These are phyloP conservation scores for Paragyromitra xinjiangensis DNA, from an alignment of 495 filamentous ascomycete species.

Conservation along the genomic window DNA sequence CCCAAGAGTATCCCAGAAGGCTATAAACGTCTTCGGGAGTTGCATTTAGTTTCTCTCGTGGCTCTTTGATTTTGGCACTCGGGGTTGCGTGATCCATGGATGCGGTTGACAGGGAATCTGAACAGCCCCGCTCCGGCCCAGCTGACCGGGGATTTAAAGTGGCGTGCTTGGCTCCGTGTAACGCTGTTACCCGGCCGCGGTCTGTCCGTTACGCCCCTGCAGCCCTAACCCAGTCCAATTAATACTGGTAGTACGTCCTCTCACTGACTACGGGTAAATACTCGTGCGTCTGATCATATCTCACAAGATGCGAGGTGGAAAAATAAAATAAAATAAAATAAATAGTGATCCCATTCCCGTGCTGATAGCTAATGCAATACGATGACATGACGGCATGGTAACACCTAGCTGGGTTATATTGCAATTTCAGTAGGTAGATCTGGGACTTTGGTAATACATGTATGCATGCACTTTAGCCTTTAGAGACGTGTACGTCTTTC, in stretches of 20 bases:
- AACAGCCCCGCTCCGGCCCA: slow-evolving; percentile 48
- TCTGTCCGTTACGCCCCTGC: neutral
- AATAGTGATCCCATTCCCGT: neutral
- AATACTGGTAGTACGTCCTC: no score
- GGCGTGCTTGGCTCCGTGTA: slow-evolving; percentile 40
- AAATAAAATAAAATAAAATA: no score
- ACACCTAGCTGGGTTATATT: neutral
- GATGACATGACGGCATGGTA: neutral
- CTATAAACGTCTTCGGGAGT: slow-evolving; percentile 49
- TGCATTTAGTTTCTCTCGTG: slow-evolving; percentile 51
- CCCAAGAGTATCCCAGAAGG: slow-evolving; percentile 48
- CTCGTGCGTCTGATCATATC: neutral
- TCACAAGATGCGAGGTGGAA: neutral
- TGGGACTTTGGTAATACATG: neutral
- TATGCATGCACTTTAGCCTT: slow-evolving; percentile 44
- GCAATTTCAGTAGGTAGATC: neutral
- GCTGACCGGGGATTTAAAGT: slow-evolving; percentile 52
- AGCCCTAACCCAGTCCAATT: slow-evolving; percentile 11
- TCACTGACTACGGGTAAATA: neutral
- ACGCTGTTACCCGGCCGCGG: slow-evolving; percentile 37
- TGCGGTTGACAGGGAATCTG: slow-evolving; percentile 51
- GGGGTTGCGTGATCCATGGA: slow-evolving; percentile 50
- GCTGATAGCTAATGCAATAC: neutral
- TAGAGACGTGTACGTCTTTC: slow-evolving; percentile 6
- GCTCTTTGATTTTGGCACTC: slow-evolving; percentile 51